Percentiles rank a stretch among this genome's conserved stretches.
Evolutionary conservation across 2,329 filamentous ascomycete genomes (phyloP).

Genomic region (Teratosphaeria viscida): DNA sequence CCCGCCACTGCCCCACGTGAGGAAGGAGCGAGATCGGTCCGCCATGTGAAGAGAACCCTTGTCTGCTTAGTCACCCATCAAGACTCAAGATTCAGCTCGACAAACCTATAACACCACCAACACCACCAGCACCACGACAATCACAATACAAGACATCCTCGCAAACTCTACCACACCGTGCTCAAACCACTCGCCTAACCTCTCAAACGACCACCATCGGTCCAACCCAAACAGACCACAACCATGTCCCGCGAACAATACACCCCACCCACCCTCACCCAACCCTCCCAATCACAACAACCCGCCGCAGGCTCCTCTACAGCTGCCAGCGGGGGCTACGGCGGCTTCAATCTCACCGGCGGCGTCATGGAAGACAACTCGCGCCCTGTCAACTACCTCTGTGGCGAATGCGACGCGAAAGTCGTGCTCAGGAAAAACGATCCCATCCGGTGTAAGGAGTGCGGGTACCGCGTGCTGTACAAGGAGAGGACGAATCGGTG

Average conservation of each 20-base stretch:
- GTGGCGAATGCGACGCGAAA: conserved; percentile 74
- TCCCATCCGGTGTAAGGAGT: conserved; percentile 79
- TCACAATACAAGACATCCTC: too few relatives aligned
- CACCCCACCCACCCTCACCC: conserved; percentile 53
- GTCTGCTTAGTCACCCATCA: background rate
- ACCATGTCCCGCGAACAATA: conserved; percentile 58
- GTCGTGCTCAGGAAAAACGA: conserved; percentile 68
- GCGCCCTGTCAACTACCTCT: conserved; percentile 44
- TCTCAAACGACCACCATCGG: background rate
- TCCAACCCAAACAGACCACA: conserved; percentile 2
- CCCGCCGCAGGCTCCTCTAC: conserved; percentile 8
- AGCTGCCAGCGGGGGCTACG: conserved; percentile 3
- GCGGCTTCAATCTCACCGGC: conserved; percentile 34
- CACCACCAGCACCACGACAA: background rate
- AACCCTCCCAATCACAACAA: conserved; percentile 7
- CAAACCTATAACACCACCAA: conserved; percentile 2
- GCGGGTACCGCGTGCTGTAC: conserved; percentile 89
- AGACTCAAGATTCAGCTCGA: background rate
- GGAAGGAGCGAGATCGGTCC: background rate
- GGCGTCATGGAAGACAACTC: conserved; percentile 27
- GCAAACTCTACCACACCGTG: too few relatives aligned
- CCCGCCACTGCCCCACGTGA: background rate
- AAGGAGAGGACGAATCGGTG: conserved; percentile 97
- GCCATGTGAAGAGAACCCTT: background rate
- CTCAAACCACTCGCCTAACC: background rate